These are phyloP conservation scores for Ceratocystis alfenasii DNA, from an alignment of 2,329 filamentous ascomycete genomes.

Conservation along the genomic window DNA sequence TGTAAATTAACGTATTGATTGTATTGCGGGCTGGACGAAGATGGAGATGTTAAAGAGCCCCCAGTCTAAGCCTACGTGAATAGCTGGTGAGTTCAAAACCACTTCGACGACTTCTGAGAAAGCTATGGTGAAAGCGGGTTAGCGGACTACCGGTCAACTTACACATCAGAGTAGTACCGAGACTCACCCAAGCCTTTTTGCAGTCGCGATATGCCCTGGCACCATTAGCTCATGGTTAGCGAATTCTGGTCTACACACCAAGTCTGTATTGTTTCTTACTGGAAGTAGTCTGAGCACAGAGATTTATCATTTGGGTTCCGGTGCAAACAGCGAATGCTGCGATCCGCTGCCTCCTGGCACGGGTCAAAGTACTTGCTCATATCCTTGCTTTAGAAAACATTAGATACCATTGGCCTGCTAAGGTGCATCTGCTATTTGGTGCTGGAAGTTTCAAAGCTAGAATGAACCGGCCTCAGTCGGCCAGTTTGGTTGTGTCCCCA, in stretches of 20 bases:
- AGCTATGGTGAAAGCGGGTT: constrained; percentile 13
- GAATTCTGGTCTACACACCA: neutral
- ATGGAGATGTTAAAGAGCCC: too few species aligned
- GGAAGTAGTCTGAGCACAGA: constrained; percentile 94
- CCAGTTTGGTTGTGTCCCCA: neutral
- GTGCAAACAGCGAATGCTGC: constrained; percentile 77
- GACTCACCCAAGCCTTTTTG: constrained; percentile 79
- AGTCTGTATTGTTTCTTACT: constrained; percentile 45
- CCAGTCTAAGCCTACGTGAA: neutral
- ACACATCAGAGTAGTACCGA: neutral
- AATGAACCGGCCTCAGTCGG: neutral
- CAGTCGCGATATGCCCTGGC: constrained; percentile 80
- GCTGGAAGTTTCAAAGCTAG: neutral
- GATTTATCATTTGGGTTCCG: constrained; percentile 74
- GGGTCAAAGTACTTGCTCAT: constrained; percentile 89
- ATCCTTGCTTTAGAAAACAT: constrained; percentile 52
- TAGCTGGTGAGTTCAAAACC: constrained; percentile 2
- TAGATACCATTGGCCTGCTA: neutral
- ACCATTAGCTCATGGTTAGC: neutral
- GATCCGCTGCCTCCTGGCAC: constrained; percentile 80
- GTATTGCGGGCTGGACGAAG: too few species aligned
- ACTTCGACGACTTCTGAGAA: constrained; percentile 18
- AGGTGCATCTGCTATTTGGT: neutral
- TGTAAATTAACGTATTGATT: neutral
- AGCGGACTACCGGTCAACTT: neutral